phyloP scores from a whole-genome alignment of 495 filamentous ascomycete species.

The Aspergillus avenaceus region DNA sequence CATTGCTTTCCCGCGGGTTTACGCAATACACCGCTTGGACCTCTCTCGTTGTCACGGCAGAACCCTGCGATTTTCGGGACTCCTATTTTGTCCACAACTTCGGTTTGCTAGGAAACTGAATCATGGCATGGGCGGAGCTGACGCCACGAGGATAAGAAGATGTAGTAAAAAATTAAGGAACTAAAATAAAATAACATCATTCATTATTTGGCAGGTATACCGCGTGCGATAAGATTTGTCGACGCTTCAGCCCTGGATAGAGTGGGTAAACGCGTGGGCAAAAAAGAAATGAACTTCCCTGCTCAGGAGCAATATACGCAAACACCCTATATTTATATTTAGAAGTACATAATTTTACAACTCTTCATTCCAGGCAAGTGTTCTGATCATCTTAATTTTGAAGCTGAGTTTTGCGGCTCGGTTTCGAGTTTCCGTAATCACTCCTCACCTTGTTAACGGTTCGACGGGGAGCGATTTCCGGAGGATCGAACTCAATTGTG shows the following conservation, averaged over 20 bases:
- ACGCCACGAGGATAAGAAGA: not conserved
- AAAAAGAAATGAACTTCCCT: not conserved
- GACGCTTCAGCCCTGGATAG: not conserved
- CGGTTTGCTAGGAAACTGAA: not conserved
- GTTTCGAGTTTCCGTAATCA: not conserved
- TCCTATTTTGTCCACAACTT: not conserved
- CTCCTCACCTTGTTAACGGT: not conserved
- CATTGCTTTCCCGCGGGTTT: not conserved
- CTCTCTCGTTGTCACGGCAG: not conserved
- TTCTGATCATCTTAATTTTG: not conserved
- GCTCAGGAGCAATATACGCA: not conserved
- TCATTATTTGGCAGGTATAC: not conserved
- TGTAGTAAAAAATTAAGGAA: not conserved
- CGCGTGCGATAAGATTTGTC: not conserved
- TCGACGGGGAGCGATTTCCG: not conserved
- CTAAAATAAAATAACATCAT: not conserved
- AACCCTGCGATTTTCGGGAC: slow-evolving; percentile 6
- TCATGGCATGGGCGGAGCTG: not conserved
- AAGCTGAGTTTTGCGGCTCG: not conserved
- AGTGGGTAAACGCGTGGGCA: not conserved
- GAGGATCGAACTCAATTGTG: not conserved
- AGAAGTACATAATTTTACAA: not conserved
- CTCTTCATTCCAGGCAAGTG: not conserved
- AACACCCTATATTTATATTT: not conserved
- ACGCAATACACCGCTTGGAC: slow-evolving; percentile 13